These are phyloP conservation scores for Neurospora crassa DNA, from an alignment of 2,329 filamentous ascomycete species.

Conservation along the genomic window DNA sequence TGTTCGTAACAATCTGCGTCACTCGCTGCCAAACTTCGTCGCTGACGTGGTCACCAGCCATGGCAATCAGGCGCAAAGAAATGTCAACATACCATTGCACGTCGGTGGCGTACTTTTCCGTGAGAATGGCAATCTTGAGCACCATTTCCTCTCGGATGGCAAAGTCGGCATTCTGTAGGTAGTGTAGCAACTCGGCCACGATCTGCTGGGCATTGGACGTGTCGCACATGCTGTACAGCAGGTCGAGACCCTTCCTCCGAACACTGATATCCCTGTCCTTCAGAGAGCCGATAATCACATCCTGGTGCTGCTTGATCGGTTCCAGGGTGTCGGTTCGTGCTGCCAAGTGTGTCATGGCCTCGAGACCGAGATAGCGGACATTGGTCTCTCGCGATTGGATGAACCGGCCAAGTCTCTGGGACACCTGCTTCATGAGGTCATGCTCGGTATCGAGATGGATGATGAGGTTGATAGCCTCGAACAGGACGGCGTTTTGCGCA, in stretches of 20 bases:
- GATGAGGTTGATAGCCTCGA: slow-evolving; percentile 96
- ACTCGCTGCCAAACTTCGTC: slow-evolving; percentile 99
- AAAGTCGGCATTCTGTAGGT: slow-evolving; percentile 93
- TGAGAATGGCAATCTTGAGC: slow-evolving; percentile 94
- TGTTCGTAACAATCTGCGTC: slow-evolving; percentile 98
- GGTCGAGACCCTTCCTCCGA: slow-evolving; percentile 84
- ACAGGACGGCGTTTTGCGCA: slow-evolving; percentile 93
- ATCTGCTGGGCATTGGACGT: slow-evolving; percentile 87
- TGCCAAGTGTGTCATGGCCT: slow-evolving; percentile 97
- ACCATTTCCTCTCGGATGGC: slow-evolving; percentile 99
- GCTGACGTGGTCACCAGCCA: slow-evolving; percentile 96
- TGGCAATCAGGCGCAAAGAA: slow-evolving; percentile 83
- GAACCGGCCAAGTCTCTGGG: slow-evolving; percentile 80
- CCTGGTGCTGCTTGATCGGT: slow-evolving; percentile 96
- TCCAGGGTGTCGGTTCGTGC: slow-evolving; percentile 89
- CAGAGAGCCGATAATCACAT: slow-evolving; percentile 87
- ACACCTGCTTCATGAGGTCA: slow-evolving; percentile 92
- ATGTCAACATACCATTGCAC: slow-evolving; percentile 99
- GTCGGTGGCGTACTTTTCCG: slow-evolving; percentile 96
- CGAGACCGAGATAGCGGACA: slow-evolving; percentile 87
- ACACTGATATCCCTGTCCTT: slow-evolving; percentile 97
- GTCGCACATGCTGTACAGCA: slow-evolving; percentile 99
- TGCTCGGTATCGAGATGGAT: slow-evolving; percentile 96
- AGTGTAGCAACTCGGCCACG: slow-evolving; percentile 86
- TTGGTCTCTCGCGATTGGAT: slow-evolving; percentile 97